Evolutionary conservation across 345 rosid genomes (phyloP).

Genomic region (Chamaenerion angustifolium): DNA sequence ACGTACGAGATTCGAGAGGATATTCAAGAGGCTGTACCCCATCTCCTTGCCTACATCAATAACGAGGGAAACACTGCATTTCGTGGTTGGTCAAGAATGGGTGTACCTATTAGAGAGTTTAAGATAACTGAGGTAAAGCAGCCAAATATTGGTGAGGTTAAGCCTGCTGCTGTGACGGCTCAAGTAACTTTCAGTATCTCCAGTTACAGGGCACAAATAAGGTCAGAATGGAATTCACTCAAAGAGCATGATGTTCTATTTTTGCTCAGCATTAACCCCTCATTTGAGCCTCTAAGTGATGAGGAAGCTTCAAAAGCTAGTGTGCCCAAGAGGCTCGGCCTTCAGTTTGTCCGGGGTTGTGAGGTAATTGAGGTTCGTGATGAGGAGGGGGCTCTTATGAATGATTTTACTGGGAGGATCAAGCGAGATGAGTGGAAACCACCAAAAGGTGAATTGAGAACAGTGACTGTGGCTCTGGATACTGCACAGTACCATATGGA

Average conservation of each 20-base stretch:
- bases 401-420: conserved; percentile 88
- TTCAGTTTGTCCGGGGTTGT: conserved; percentile 91
- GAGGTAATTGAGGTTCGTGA: conserved; percentile 83
- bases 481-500: conserved; percentile 98
- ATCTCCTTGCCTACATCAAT: conserved; percentile 77
- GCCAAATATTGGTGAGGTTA: conserved; percentile 97
- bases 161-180: conserved; percentile 85
- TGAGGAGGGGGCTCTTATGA: conserved; percentile 92
- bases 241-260: conserved; percentile 98
- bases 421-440: conserved; percentile 98
- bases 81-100: conserved; percentile 99
- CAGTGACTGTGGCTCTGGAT: conserved; percentile 84
- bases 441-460: conserved; percentile 93
- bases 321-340: conserved; percentile 88
- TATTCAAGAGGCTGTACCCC: conserved; percentile 96
- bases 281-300: conserved; percentile 86
- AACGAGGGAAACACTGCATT: conserved; percentile 86
- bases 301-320: conserved; percentile 88
- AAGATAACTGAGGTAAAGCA: conserved; percentile 74
- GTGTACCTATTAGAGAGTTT: conserved; percentile 67
- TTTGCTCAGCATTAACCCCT: conserved; percentile 77
- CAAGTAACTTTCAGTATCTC: conserved; percentile 73
- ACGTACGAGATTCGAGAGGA: conserved; percentile 99
- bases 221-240: conserved; percentile 94
- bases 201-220: conserved; percentile 70